A percentile compares a stretch with the other conserved stretches of the same genome.
These are phyloP conservation scores for Ceraceosorus bombacis DNA, from an alignment of 1,284 basidiomycete genomes.

Conservation along the genomic window DNA sequence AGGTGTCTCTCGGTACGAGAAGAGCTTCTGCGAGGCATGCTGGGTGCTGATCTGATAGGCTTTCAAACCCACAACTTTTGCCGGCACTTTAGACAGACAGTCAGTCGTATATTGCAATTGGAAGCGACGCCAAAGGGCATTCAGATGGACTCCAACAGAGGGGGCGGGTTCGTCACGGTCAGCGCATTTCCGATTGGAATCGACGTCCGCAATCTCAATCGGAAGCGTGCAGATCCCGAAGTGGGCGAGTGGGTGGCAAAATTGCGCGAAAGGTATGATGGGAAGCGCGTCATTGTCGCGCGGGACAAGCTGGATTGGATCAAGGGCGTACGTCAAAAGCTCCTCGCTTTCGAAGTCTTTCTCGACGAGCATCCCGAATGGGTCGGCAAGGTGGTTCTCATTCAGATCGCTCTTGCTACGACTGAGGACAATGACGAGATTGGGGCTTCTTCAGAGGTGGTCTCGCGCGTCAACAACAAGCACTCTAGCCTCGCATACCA, in stretches of 20 bases:
- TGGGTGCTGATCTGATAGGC: conserved; percentile 66
- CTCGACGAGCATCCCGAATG: conserved; percentile 69
- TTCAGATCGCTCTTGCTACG: conserved; percentile 77
- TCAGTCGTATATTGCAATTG: conserved; percentile 68
- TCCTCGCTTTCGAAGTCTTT: conserved; percentile 75
- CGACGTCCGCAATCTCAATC: conserved; percentile 64
- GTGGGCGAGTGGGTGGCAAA: conserved; percentile 72
- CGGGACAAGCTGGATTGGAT: conserved; percentile 80
- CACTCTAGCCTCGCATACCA: conserved; percentile 78
- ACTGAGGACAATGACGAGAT: conserved; percentile 68
- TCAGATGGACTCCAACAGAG: conserved; percentile 50
- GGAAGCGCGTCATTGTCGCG: conserved; percentile 76
- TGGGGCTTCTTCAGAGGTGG: conserved; percentile 66
- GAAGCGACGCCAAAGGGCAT: conserved; percentile 78
- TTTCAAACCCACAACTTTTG: conserved; percentile 71
- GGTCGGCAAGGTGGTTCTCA: conserved; percentile 70
- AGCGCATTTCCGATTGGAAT: conserved; percentile 84
- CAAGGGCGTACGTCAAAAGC: conserved; percentile 74
- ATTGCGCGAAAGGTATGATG: conserved; percentile 68
- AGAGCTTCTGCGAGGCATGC: conserved; percentile 62
- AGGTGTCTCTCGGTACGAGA: conserved; percentile 61
- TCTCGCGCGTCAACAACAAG: conserved; percentile 71
- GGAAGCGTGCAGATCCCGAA: conserved; percentile 66
- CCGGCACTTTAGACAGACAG: conserved; percentile 58
- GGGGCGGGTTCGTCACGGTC: conserved; percentile 65